Percentiles rank a stretch among this genome's conserved stretches.
phyloP scores from a whole-genome alignment of 2,329 filamentous ascomycete genomes.

The Tolypocladium amazonense region DNA sequence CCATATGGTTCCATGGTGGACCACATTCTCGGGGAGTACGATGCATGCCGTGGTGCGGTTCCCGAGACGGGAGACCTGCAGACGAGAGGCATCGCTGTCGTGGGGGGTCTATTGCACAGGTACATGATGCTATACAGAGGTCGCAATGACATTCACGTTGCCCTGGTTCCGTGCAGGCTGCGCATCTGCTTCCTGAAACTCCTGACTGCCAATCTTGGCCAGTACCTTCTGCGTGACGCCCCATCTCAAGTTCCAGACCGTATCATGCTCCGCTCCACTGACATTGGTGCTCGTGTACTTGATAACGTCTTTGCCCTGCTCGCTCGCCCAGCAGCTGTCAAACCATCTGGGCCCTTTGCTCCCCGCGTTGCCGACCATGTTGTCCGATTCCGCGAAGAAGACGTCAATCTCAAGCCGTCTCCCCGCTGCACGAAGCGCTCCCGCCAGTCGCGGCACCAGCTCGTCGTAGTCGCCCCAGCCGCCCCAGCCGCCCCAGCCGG shows the following conservation, averaged over 20 bases:
- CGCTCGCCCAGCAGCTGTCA: slow-evolving; percentile 13
- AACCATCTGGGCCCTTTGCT: slow-evolving; percentile 17
- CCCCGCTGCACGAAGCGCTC: slow-evolving; percentile 6
- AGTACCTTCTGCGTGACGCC: slow-evolving; percentile 10
- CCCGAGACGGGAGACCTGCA: not conserved
- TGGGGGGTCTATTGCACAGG: not conserved
- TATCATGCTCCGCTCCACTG: slow-evolving; percentile 15
- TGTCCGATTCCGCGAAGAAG: slow-evolving; percentile 17
- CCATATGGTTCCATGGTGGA: not conserved
- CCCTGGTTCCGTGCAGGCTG: not conserved
- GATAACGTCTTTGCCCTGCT: slow-evolving; percentile 6
- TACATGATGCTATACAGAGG: not conserved
- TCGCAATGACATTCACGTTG: not conserved
- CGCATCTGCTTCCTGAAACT: not conserved
- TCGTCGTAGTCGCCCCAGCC: slow-evolving; percentile 19
- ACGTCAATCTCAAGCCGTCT: slow-evolving; percentile 12
- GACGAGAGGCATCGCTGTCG: not conserved
- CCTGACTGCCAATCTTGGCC: slow-evolving; percentile 2
- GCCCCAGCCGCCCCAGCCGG: slow-evolving; percentile 18
- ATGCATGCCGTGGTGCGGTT: not conserved
- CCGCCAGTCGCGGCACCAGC: slow-evolving; percentile 14
- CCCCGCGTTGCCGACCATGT: slow-evolving; percentile 14
- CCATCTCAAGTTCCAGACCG: slow-evolving; percentile 12
- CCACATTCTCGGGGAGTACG: not conserved
- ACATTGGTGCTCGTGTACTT: slow-evolving; percentile 12